phyloP scores from a whole-genome alignment of 2,329 filamentous ascomycete genomes.

The Diaporthe ampelina region DNA sequence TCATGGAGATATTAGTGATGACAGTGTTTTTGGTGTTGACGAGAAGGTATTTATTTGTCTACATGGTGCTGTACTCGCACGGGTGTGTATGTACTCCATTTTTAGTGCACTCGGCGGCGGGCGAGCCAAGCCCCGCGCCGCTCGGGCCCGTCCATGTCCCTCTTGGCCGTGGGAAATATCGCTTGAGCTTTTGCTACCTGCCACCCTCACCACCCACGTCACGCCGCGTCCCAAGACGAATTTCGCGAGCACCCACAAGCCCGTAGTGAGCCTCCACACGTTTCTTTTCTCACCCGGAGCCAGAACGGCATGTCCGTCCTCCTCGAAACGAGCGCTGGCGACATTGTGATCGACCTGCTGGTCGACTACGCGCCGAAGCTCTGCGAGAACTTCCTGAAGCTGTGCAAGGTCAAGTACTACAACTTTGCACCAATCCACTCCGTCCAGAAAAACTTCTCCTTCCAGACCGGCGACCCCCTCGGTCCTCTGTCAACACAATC shows the following conservation, averaged over 20 bases:
- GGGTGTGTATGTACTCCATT: no score
- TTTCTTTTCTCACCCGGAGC: neutral
- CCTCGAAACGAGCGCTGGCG: constrained; percentile 91
- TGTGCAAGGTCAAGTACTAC: constrained; percentile 99
- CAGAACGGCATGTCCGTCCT: constrained; percentile 83
- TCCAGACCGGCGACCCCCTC: constrained; percentile 94
- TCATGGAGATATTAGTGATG: no score
- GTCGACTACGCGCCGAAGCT: constrained; percentile 90
- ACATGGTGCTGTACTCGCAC: no score
- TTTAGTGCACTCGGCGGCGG: neutral
- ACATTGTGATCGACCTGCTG: constrained; percentile 94
- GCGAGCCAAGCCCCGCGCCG: neutral
- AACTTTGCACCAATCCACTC: constrained; percentile 95
- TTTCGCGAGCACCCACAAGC: neutral
- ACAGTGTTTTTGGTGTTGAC: no score
- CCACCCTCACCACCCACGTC: constrained; percentile 1
- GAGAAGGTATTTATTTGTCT: no score
- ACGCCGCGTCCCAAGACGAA: neutral
- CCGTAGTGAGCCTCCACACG: neutral
- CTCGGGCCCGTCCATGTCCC: neutral
- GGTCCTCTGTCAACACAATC: constrained; percentile 87
- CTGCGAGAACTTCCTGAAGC: constrained; percentile 98
- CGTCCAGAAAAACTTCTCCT: constrained; percentile 94
- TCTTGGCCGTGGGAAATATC: neutral
- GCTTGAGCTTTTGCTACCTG: neutral